A percentile compares a stretch with the other conserved stretches of the same genome.
Conservation (phyloP, 495 filamentous ascomycete genomes). For the Copromyces sp. region DNA sequence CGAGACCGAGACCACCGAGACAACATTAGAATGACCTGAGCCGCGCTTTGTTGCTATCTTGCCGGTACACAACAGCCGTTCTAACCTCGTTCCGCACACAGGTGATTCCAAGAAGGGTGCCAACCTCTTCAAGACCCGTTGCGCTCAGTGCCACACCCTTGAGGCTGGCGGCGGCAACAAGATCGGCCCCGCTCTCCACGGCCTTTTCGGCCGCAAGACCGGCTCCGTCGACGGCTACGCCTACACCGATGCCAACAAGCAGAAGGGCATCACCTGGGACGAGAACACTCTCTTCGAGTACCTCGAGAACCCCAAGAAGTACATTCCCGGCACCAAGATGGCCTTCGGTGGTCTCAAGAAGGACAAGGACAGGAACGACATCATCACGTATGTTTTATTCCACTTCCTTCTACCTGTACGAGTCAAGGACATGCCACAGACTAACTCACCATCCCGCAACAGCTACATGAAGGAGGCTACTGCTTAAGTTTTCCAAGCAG, state of each 20-base stretch:
- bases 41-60: not conserved
- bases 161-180: constrained; percentile 85
- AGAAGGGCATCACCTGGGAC: constrained; percentile 83
- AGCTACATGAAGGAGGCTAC: constrained; percentile 59
- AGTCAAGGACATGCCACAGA: not conserved
- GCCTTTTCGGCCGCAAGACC: constrained; percentile 94
- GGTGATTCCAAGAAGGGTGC: constrained; percentile 95
- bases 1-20: not conserved
- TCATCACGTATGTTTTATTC: constrained; percentile 79
- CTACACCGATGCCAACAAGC: constrained; percentile 99
- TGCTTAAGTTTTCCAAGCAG: constrained; percentile 32
- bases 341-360: constrained; percentile 99
- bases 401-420: constrained; percentile 6
- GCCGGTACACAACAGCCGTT: not conserved
- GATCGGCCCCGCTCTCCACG: constrained; percentile 93
- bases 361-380: constrained; percentile 96
- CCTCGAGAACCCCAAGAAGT: constrained; percentile 50
- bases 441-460: constrained; percentile 8
- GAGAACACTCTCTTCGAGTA: constrained; percentile 65
- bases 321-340: constrained; percentile 99
- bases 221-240: constrained; percentile 84
- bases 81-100: constrained; percentile 37
- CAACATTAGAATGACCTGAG: not conserved
- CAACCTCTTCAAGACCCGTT: constrained; percentile 99
- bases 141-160: constrained; percentile 96